Evolutionary conservation across 2,329 filamentous ascomycete species (phyloP).

Genomic region (Pseudogymnoascus sp.): DNA sequence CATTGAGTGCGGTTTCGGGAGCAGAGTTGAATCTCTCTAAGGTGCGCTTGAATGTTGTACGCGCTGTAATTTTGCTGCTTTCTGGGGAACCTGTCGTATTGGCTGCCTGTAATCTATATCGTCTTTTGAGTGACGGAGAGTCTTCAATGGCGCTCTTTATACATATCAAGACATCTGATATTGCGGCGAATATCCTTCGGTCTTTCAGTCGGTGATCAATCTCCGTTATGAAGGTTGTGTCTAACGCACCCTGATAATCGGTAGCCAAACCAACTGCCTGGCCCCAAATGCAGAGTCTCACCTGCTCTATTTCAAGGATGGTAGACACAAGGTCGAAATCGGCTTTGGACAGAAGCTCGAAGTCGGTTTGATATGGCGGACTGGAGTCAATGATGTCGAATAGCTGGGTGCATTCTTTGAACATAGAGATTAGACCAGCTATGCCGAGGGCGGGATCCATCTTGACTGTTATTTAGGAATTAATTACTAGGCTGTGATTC

Average conservation of each 20-base stretch:
- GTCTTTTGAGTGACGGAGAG: background rate
- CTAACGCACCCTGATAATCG: background rate
- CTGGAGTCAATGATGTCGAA: background rate
- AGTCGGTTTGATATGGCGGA: background rate
- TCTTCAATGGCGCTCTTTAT: background rate
- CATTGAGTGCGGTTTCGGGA: background rate
- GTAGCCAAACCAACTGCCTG: background rate
- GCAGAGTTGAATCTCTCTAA: background rate
- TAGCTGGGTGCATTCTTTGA: background rate
- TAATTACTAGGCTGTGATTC: background rate
- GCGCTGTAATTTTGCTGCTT: background rate
- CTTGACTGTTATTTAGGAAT: background rate
- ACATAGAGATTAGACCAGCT: background rate
- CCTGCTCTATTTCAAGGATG: background rate
- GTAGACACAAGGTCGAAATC: background rate
- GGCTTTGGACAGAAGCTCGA: background rate
- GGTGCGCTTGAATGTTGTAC: background rate
- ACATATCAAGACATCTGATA: background rate
- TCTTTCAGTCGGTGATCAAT: background rate
- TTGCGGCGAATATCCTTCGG: background rate
- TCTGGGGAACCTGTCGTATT: background rate
- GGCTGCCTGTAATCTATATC: background rate
- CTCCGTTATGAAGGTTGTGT: background rate
- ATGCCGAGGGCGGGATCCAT: background rate
- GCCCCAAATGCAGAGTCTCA: background rate